A percentile compares a stretch with the other conserved stretches of the same genome.
phyloP scores from a whole-genome alignment of 1,284 basidiomycete genomes.

The Pseudozyma tsukubaensis region DNA sequence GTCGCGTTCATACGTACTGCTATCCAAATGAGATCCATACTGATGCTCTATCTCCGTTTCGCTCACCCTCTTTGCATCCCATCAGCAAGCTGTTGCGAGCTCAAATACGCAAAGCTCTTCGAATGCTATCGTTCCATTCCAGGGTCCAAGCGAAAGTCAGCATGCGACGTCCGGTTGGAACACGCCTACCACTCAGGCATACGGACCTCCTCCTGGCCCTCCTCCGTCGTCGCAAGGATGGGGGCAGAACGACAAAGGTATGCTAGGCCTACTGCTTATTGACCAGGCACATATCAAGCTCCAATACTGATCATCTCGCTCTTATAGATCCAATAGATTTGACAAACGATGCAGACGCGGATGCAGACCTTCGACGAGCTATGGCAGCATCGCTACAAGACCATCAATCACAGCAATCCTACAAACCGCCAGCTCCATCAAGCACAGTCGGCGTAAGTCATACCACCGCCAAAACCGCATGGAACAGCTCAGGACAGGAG shows the following conservation, averaged over 20 bases:
- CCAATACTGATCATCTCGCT: background rate
- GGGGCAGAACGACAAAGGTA: constrained; percentile 25
- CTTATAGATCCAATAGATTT: constrained; percentile 39
- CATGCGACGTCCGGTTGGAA: constrained; percentile 22
- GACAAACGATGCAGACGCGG: constrained; percentile 36
- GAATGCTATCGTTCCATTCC: constrained; percentile 23
- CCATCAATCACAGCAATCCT: constrained; percentile 26
- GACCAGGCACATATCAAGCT: too few species aligned
- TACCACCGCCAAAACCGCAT: background rate
- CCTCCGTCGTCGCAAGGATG: constrained; percentile 19
- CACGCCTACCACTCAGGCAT: constrained; percentile 12
- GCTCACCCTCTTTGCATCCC: background rate
- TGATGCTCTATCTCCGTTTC: background rate
- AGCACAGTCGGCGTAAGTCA: constrained; percentile 45
- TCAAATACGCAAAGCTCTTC: constrained; percentile 16
- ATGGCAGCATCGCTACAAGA: constrained; percentile 48
- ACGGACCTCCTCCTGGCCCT: constrained; percentile 25
- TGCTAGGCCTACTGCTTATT: background rate
- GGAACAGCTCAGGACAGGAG: constrained; percentile 2
- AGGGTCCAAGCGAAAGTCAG: constrained; percentile 1
- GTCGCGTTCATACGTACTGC: constrained; percentile 1
- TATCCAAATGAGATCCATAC: background rate
- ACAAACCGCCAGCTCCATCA: constrained; percentile 29
- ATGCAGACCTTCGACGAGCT: constrained; percentile 42
- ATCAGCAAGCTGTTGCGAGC: constrained; percentile 10